Conservation (phyloP, 225 moss, liverwort and hornwort species). For the Asterella californica region DNA sequence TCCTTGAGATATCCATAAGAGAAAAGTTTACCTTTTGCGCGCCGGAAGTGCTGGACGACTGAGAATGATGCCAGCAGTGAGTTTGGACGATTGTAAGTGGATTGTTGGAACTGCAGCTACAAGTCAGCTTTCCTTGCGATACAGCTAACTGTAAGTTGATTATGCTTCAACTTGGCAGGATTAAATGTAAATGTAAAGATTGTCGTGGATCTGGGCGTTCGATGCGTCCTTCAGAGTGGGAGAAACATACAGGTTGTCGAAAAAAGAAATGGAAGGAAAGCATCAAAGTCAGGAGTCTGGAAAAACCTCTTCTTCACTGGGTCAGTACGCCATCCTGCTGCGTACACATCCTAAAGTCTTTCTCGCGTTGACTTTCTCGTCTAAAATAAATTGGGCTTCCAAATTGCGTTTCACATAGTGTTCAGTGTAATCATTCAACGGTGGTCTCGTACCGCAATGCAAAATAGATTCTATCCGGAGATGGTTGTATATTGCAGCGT, state of each 20-base stretch:
- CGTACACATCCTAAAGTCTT: neutral
- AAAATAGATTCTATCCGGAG: neutral
- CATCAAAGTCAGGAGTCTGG: conserved; percentile 63
- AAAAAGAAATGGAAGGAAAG: conserved; percentile 99
- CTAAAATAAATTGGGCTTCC: neutral
- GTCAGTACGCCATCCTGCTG: conserved; percentile 27
- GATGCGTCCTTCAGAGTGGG: conserved; percentile 99
- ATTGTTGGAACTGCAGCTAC: neutral
- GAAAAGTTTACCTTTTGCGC: neutral
- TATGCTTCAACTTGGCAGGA: conserved; percentile 48
- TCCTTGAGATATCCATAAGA: neutral
- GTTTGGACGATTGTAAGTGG: neutral
- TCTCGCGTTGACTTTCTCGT: neutral
- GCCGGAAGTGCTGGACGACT: neutral
- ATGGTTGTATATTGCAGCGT: neutral
- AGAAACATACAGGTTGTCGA: conserved; percentile 96
- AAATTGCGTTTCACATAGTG: neutral
- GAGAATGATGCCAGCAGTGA: neutral
- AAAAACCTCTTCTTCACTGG: conserved; percentile 81
- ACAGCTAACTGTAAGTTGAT: neutral
- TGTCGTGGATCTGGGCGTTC: conserved; percentile 64
- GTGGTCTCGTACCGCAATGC: neutral
- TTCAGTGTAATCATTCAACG: neutral
- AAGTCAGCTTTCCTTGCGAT: neutral
- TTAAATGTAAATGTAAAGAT: conserved; percentile 74